These are phyloP conservation scores for Gomphus bonarii DNA, from an alignment of 1,284 basidiomycete species.

Conservation along the genomic window DNA sequence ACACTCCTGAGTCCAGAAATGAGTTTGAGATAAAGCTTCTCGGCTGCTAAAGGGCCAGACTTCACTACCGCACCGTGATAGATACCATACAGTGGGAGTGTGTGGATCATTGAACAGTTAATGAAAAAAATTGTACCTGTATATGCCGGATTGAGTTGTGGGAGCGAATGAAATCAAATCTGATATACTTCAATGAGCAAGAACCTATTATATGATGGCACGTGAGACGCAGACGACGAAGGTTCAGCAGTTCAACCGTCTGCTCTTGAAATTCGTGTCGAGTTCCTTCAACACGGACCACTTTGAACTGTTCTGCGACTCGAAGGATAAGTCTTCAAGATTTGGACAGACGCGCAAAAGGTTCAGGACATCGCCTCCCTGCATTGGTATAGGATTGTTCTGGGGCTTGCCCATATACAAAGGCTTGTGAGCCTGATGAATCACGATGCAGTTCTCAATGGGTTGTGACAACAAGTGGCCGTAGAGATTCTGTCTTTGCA, in stretches of 20 bases:
- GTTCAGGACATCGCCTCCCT: neutral
- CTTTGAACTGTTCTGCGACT: neutral
- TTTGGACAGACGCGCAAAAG: neutral
- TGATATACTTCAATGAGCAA: too few relatives aligned
- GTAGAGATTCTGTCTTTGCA: neutral
- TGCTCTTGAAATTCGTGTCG: too few relatives aligned
- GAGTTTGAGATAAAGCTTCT: neutral
- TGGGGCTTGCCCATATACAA: neutral
- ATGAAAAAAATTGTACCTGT: neutral
- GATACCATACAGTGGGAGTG: neutral
- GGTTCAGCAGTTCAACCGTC: neutral
- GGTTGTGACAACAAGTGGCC: neutral
- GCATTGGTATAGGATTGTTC: neutral
- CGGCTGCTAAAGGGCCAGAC: neutral
- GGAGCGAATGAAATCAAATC: neutral
- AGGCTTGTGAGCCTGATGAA: neutral
- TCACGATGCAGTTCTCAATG: neutral
- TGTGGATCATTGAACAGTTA: neutral
- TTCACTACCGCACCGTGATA: neutral
- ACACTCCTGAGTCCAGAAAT: neutral
- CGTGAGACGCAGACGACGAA: neutral
- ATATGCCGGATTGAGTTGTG: neutral
- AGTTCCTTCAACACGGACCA: neutral
- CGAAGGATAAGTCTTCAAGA: neutral
- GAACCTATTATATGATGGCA: too few relatives aligned